These are phyloP conservation scores for Suillus ampliporus DNA, from an alignment of 768 basidiomycete species.

Conservation along the genomic window DNA sequence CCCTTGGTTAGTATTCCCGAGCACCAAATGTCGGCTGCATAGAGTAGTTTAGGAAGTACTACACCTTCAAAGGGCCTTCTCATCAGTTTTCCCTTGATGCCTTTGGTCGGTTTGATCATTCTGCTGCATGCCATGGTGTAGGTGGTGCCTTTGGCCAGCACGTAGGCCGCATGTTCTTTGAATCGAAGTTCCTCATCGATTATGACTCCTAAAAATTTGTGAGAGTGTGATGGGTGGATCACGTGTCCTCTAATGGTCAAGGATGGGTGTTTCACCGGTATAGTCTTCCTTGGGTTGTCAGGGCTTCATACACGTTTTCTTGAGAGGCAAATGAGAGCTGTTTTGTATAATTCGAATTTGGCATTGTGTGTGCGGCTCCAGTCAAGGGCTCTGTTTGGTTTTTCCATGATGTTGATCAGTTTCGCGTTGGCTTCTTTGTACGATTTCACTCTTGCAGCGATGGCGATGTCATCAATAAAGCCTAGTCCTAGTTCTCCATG, in stretches of 20 bases:
- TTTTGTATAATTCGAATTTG: conserved; percentile 14
- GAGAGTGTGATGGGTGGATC: conserved; percentile 22
- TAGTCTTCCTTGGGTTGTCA: not conserved
- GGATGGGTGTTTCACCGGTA: not conserved
- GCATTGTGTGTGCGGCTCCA: not conserved
- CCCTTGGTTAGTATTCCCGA: too few relatives aligned
- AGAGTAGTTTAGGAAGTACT: conserved; percentile 37
- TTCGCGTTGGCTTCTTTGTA: conserved; percentile 1
- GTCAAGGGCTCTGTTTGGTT: not conserved
- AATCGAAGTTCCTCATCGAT: conserved; percentile 37
- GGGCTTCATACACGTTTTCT: conserved; percentile 10
- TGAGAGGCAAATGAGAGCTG: conserved; percentile 6
- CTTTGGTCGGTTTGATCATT: conserved; percentile 14
- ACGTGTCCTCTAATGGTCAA: conserved; percentile 17
- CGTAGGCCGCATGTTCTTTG: conserved; percentile 21
- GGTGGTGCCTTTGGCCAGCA: not conserved
- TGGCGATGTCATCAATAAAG: conserved; percentile 12
- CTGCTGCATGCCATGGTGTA: not conserved
- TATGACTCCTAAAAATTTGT: conserved; percentile 37
- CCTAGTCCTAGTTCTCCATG: not conserved
- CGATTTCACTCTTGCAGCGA: not conserved
- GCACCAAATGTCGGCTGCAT: too few relatives aligned
- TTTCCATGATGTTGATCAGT: conserved; percentile 7
- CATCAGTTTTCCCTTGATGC: conserved; percentile 20
- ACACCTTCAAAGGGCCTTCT: conserved; percentile 30